phyloP scores from a whole-genome alignment of 805 yeast genomes.

The Clavispora vitiphila region DNA sequence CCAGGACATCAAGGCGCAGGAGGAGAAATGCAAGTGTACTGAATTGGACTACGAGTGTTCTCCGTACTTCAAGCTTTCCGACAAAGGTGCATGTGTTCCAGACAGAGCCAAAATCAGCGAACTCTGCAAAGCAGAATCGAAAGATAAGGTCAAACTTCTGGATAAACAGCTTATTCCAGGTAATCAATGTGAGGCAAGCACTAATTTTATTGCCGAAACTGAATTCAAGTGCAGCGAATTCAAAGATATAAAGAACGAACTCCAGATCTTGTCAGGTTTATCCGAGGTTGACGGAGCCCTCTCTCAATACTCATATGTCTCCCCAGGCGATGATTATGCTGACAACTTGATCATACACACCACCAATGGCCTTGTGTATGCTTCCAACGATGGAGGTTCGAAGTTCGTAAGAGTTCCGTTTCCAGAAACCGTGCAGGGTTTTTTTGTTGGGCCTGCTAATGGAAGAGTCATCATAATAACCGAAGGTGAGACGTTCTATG shows the following conservation, averaged over 20 bases:
- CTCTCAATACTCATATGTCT: conserved; percentile 47
- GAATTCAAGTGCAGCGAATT: conserved; percentile 13
- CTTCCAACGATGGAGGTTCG: conserved; percentile 70
- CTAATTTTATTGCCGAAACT: conserved; percentile 11
- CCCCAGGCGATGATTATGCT: conserved; percentile 14
- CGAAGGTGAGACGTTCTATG: conserved; percentile 43
- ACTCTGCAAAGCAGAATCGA: conserved; percentile 20
- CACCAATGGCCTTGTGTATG: conserved; percentile 43
- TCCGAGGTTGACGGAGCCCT: conserved; percentile 45
- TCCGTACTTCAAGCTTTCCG: conserved; percentile 35
- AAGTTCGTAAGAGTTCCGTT: conserved; percentile 38
- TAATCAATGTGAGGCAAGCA: conserved; percentile 35
- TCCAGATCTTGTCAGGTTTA: conserved; percentile 22
- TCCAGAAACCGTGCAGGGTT: conserved; percentile 43
- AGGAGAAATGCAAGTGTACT: conserved; percentile 60
- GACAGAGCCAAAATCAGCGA: conserved; percentile 18
- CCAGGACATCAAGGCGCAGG: conserved; percentile 39
- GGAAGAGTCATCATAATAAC: conserved; percentile 56
- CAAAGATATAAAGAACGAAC: conserved; percentile 9
- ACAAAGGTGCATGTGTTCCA: conserved; percentile 45
- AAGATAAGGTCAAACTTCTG: conserved; percentile 22
- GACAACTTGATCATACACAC: conserved; percentile 56
- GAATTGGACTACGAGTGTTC: conserved; percentile 69
- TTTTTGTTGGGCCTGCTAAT: conserved; percentile 56
- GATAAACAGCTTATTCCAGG: conserved; percentile 43